A percentile compares a stretch with the other conserved stretches of the same genome.
phyloP scores from a whole-genome alignment of 371 early-diverging fungal genomes.

The Actinomortierella wolfii region DNA sequence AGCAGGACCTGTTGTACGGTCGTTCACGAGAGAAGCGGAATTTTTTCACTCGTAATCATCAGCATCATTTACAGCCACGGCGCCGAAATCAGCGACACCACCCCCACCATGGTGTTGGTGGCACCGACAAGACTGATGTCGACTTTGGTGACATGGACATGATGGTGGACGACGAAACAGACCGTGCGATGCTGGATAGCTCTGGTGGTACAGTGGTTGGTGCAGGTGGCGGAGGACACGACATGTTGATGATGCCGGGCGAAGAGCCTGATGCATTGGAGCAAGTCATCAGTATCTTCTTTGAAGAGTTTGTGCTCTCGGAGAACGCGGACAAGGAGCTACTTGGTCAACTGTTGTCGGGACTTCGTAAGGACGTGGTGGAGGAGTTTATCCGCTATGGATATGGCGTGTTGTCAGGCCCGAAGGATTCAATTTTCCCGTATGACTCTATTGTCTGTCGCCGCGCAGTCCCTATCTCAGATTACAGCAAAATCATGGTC shows the following conservation, averaged over 20 bases:
- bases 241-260: background rate
- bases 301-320: conserved; percentile 55
- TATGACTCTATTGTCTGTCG: conserved; percentile 52
- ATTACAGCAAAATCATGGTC: conserved; percentile 50
- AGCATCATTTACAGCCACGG: conserved; percentile 7
- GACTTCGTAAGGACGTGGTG: conserved; percentile 34
- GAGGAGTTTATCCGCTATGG: conserved; percentile 48
- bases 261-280: conserved; percentile 36
- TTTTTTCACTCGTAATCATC: conserved; percentile 33
- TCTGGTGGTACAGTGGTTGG: conserved; percentile 1
- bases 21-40: conserved; percentile 14
- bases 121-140: too few relatives aligned
- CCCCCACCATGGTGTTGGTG: too few relatives aligned
- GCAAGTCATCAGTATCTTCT: conserved; percentile 59
- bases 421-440: conserved; percentile 43
- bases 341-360: conserved; percentile 39
- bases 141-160: conserved; percentile 10
- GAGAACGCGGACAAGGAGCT: conserved; percentile 47
- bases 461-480: conserved; percentile 21
- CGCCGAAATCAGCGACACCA: too few relatives aligned
- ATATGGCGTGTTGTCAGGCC: conserved; percentile 27
- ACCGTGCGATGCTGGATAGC: conserved; percentile 3
- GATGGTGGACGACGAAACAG: conserved; percentile 31
- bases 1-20: conserved; percentile 38
- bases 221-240: conserved; percentile 1